phyloP scores from a whole-genome alignment of 495 filamentous ascomycete genomes.

The Copromyces sp. region DNA sequence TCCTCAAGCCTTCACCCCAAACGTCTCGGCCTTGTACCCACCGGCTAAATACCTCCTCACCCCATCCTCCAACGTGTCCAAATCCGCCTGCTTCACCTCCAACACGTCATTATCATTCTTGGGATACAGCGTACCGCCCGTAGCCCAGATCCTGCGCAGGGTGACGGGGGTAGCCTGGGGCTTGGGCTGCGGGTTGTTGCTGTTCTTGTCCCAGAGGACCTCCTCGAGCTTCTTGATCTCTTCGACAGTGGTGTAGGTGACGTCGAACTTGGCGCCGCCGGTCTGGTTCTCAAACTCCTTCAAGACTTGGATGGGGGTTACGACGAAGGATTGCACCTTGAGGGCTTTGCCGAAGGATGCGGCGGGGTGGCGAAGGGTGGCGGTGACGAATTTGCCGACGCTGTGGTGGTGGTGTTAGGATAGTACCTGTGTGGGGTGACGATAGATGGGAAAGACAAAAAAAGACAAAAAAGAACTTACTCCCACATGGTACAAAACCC shows the following conservation, averaged over 20 bases:
- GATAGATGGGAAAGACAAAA: too few species aligned
- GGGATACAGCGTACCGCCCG: conserved; percentile 60
- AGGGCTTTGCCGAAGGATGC: conserved; percentile 44
- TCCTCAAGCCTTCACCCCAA: conserved; percentile 1
- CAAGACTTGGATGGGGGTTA: conserved; percentile 50
- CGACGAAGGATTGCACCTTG: conserved; percentile 61
- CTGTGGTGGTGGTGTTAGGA: conserved; percentile 25
- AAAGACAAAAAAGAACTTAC: conserved; percentile 32
- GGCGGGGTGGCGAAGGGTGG: conserved; percentile 45
- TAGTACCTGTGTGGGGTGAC: background rate
- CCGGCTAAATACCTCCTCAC: conserved; percentile 32
- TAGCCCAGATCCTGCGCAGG: conserved; percentile 57
- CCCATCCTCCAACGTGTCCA: conserved; percentile 39
- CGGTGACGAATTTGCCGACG: conserved; percentile 54
- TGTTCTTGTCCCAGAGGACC: conserved; percentile 42
- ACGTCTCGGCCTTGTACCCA: conserved; percentile 20
- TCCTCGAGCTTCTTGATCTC: conserved; percentile 43
- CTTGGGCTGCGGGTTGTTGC: conserved; percentile 44
- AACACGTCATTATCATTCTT: conserved; percentile 55
- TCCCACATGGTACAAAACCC: conserved; percentile 59
- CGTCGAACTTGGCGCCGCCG: conserved; percentile 40
- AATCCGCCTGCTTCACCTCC: conserved; percentile 32
- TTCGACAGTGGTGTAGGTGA: conserved; percentile 43
- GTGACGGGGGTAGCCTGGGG: conserved; percentile 48
- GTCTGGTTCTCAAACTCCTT: conserved; percentile 58